Base-by-base conservation (phyloP, 2,329 filamentous ascomycete species). In the Aspergillus felis region DNA sequence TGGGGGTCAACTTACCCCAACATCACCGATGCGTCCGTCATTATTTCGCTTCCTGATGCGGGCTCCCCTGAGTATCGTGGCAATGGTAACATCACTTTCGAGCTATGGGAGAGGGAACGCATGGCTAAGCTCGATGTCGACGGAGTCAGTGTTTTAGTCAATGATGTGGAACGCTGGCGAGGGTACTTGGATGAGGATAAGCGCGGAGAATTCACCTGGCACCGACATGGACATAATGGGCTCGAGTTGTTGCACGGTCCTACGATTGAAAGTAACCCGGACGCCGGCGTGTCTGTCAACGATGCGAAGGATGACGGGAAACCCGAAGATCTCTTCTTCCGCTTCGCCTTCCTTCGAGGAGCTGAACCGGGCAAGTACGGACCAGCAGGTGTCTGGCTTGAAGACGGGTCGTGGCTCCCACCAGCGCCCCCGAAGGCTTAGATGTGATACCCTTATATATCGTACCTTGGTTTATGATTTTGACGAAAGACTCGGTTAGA, bases 131-230 rank as follows among this genome's bases (percentile, higher is more conserved):
- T 77, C 4, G 69, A 70, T 9, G 75, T 79, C 25, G 84, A 87
- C 57, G 85, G 84, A 1, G 71, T 87, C 9, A 84, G 81, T 28
- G 78, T 87, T 3, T 71, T 87, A 3, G 81, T 87, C 57, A 87
- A 87, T 61, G 85, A 87, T 53, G 84, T 87, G 1, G 85, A 87
- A 66, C 76, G 84, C 35, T 86, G 82, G 71, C 74, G 81, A 5
- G 81, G 80, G 2, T 87, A 84, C 65, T 68, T 78, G 22, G 82
- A 85, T 56, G 79, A 81, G 55, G 70, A 77, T 38, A 67, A 71
- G 41, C 68, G 64, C 3, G 79, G 78, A 35, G 74, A 79, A 55
- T 84, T 82, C 60, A 81, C 78, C 0, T 84, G 81, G 81, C 73
- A 75, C 54, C 74, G 75, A 22, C 74, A 73, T 56, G 75, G 75